A percentile compares a stretch with the other conserved stretches of the same genome.
Conservation (phyloP, 768 basidiomycete genomes). For the Leccinum pellstonianum region DNA sequence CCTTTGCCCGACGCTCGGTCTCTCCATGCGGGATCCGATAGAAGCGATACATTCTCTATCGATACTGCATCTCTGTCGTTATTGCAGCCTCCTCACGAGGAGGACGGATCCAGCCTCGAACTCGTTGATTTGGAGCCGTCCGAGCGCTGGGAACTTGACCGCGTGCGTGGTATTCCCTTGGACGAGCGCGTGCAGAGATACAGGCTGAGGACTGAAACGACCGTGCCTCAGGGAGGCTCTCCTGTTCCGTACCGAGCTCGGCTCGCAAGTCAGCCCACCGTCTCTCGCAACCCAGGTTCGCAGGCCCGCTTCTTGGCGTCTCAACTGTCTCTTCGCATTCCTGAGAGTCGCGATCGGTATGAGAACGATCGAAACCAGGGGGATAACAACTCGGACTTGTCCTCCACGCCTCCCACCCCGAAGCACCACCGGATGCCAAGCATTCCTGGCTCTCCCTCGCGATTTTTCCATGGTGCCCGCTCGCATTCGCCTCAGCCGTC, state of each 20-base stretch:
- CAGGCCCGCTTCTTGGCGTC: conserved; percentile 34
- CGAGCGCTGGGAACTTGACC: conserved; percentile 45
- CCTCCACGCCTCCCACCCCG: conserved; percentile 33
- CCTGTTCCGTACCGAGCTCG: conserved; percentile 31
- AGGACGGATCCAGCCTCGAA: conserved; percentile 51
- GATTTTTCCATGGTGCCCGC: conserved; percentile 28
- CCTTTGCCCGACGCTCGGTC: conserved; percentile 15
- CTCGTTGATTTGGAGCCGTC: conserved; percentile 49
- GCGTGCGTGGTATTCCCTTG: conserved; percentile 41
- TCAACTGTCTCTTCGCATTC: conserved; percentile 34
- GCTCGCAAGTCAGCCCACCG: conserved; percentile 29
- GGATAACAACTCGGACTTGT: conserved; percentile 32
- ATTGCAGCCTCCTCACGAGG: conserved; percentile 33
- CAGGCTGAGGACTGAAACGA: conserved; percentile 35
- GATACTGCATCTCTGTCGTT: conserved; percentile 17
- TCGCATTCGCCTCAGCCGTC: conserved; percentile 36
- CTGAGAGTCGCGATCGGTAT: conserved; percentile 33
- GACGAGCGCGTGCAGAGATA: conserved; percentile 39
- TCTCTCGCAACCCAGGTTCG: conserved; percentile 27
- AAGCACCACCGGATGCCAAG: conserved; percentile 32
- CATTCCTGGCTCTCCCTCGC: conserved; percentile 32
- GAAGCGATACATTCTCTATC: conserved; percentile 25
- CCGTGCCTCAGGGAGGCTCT: conserved; percentile 13
- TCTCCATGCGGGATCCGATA: conserved; percentile 18
- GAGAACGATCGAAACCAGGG: conserved; percentile 29